Evolutionary conservation across 352 stramenopile genomes (phyloP).

Genomic region (Hyaloperonospora arabidopsidis): DNA sequence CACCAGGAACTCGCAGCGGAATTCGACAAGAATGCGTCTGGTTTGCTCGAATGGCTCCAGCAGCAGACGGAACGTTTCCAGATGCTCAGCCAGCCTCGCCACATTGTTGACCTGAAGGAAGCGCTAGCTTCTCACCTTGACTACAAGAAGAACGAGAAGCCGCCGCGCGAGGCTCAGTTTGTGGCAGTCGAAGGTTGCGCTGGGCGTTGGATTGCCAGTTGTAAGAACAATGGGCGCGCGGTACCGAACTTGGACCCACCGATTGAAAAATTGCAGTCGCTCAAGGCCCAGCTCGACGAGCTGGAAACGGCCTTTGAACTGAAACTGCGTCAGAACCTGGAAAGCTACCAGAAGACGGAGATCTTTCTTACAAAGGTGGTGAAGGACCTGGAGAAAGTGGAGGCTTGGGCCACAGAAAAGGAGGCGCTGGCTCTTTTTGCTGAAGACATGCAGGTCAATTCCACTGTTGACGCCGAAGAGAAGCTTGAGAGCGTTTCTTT

Average conservation of each 20-base stretch:
- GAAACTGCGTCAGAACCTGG: constrained; percentile 61
- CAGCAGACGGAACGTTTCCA: constrained; percentile 68
- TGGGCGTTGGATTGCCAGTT: constrained; percentile 76
- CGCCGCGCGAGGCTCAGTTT: constrained; percentile 70
- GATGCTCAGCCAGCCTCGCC: constrained; percentile 53
- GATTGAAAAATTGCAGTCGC: constrained; percentile 72
- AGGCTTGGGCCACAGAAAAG: constrained; percentile 76
- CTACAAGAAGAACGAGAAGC: constrained; percentile 86
- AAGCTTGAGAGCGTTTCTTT: constrained; percentile 81
- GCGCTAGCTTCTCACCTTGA: constrained; percentile 58
- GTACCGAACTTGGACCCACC: constrained; percentile 61
- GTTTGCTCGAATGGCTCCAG: constrained; percentile 66
- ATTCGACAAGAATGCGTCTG: constrained; percentile 64
- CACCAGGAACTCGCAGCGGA: constrained; percentile 76
- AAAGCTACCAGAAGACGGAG: constrained; percentile 80
- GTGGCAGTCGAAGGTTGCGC: constrained; percentile 72
- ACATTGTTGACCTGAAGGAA: constrained; percentile 64
- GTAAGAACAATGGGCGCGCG: constrained; percentile 81
- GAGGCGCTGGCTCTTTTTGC: constrained; percentile 62
- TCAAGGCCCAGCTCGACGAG: constrained; percentile 60
- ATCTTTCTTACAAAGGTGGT: constrained; percentile 76
- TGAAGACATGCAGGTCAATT: constrained; percentile 43
- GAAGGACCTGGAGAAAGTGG: constrained; percentile 82
- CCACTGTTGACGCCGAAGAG: constrained; percentile 65
- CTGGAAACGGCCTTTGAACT: constrained; percentile 66